Base-by-base conservation (phyloP, 2,329 filamentous ascomycete species). In the Pseudogymnoascus sp. region DNA sequence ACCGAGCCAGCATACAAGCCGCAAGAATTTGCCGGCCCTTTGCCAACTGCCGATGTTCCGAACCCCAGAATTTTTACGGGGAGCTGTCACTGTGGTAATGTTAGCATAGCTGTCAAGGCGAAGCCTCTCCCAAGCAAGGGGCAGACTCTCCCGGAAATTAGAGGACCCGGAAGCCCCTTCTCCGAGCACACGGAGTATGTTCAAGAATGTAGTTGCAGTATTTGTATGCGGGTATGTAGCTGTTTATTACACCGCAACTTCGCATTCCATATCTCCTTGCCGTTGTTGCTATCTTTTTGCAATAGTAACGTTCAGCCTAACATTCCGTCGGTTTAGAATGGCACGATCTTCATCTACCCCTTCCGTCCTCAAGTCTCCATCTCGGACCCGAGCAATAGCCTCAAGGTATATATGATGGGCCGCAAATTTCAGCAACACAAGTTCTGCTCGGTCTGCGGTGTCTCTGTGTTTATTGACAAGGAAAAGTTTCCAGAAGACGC, bases 81-180 rank as follows among this genome's bases (percentile, higher is more conserved):
- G 12, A 65, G 66, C 21, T 72, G 69, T 37, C 68, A 71, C 59
- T 72, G 69, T 60, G 67, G 66, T 21, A 64, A 62, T 27, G 62
- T 70, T n/a, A 61, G 58, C 8, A 68, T 65, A 55, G 64, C 61
- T 8, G 61, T 69, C 12, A 36, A 58, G 6, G 60, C 66, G 2
- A 65, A 66, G 12, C 59, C 67, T 4, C 62, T 69, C n/a, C 29
- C 48, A 55, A 55, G 48, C 27, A 55, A 55, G 48, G 45, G 45
- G n/a, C 48, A 55, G 67, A 12, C 33, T 9, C 45, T 60, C 8
- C 58, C n/a, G n/a, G 29, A 55, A 33, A 55, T 55, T 55, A 55
- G 48, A 55, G 48, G 48, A 13, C 45, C 48, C 7, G 48, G 48
- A 13, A 33, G 48, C 15, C 48, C 29, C 29, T 55, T 33, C 4